Conservation (phyloP, 2,329 filamentous ascomycete species). For the Colletotrichum viniferum region DNA sequence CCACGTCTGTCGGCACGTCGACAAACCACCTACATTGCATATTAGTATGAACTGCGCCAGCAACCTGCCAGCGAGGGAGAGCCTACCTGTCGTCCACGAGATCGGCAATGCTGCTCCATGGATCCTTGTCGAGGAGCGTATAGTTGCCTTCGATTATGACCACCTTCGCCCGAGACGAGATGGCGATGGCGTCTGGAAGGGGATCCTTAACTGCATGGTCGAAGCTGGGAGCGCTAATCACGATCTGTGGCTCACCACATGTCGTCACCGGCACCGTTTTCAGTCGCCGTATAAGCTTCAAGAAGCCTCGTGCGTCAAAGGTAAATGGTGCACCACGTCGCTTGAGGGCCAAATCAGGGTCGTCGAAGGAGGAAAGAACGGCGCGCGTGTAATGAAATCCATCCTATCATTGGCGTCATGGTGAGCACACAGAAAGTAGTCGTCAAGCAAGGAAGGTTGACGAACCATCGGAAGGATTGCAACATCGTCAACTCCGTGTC, state of each 20-base stretch:
- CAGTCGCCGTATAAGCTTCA: constrained; percentile 23
- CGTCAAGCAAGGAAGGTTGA: not conserved
- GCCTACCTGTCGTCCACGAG: constrained; percentile 47
- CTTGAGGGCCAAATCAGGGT: constrained; percentile 27
- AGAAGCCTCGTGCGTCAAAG: constrained; percentile 28
- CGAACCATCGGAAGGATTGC: constrained; percentile 30
- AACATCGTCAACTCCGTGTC: constrained; percentile 19
- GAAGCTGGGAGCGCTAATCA: constrained; percentile 45
- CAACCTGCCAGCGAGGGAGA: not conserved
- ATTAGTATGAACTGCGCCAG: not conserved
- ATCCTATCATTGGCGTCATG: constrained; percentile 24
- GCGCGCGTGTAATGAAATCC: constrained; percentile 33
- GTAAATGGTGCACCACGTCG: constrained; percentile 34
- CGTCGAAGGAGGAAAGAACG: constrained; percentile 22
- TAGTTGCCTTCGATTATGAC: constrained; percentile 59
- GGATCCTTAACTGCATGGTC: constrained; percentile 56
- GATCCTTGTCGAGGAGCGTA: constrained; percentile 46
- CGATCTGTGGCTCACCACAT: constrained; percentile 17
- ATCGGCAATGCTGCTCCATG: constrained; percentile 47
- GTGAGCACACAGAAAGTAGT: not conserved
- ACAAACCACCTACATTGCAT: constrained; percentile 30
- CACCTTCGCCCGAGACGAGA: constrained; percentile 44
- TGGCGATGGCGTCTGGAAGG: constrained; percentile 26
- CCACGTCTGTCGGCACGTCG: constrained; percentile 26
- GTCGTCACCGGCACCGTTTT: constrained; percentile 26